Evolutionary conservation across 176 grass and related monocot species (phyloP).

Genomic region (Ananas comosus): DNA sequence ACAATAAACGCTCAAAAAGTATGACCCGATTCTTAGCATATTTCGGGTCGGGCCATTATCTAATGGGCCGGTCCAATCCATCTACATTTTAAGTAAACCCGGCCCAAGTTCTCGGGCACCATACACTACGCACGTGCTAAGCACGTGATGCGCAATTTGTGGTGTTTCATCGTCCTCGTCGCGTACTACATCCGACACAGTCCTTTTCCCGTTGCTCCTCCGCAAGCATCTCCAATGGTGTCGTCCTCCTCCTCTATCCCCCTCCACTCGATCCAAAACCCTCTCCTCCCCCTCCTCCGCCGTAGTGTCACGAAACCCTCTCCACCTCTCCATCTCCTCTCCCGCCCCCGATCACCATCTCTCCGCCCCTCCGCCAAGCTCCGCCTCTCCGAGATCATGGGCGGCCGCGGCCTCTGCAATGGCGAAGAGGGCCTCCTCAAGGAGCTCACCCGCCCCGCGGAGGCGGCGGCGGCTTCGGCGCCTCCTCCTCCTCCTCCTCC

Average conservation of each 20-base stretch:
- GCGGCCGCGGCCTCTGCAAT: constrained; percentile 55
- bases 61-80: too few species aligned
- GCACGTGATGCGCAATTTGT: too few species aligned
- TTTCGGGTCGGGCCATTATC: too few species aligned
- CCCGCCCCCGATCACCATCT: constrained; percentile 16
- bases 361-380: constrained; percentile 25
- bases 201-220: too few species aligned
- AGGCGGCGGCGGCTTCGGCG: background rate
- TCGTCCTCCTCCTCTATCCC: background rate
- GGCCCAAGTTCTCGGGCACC: too few species aligned
- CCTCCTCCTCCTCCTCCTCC: background rate
- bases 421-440: constrained; percentile 51
- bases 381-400: constrained; percentile 34
- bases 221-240: too few species aligned
- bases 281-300: constrained; percentile 29
- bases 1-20: too few species aligned
- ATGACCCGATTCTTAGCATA: too few species aligned
- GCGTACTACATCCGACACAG: too few species aligned
- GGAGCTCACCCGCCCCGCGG: constrained; percentile 25
- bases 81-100: too few species aligned
- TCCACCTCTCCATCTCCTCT: background rate
- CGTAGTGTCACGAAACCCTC: constrained; percentile 11
- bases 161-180: too few species aligned
- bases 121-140: too few species aligned
- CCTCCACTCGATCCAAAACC: constrained; percentile 17